Conservation (phyloP, 805 yeast species). For the Ogataea wickerhamii region DNA sequence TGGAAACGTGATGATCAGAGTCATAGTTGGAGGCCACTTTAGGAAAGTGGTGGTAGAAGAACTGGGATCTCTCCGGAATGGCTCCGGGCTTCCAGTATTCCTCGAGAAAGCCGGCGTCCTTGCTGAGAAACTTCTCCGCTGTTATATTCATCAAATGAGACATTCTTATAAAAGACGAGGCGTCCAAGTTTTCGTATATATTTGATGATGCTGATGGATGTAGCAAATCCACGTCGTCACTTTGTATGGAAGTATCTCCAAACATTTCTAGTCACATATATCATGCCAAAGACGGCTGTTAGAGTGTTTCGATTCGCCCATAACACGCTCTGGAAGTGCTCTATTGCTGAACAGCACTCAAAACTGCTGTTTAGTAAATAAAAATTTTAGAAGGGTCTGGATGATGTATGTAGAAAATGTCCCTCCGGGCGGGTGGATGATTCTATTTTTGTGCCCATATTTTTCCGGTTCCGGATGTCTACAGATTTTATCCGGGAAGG, state of each 20-base stretch:
- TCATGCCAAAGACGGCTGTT: not conserved
- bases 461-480: not conserved
- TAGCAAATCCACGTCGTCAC: constrained; percentile 19
- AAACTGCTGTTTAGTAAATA: too few species aligned
- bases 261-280: constrained; percentile 8
- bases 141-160: constrained; percentile 10
- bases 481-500: not conserved
- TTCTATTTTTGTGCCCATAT: not conserved
- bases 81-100: constrained; percentile 28
- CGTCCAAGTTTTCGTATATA: constrained; percentile 4
- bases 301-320: too few species aligned
- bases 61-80: constrained; percentile 26
- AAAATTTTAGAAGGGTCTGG: not conserved
- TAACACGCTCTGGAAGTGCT: too few species aligned
- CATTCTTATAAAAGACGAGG: not conserved
- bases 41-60: constrained; percentile 32
- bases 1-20: constrained; percentile 30
- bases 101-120: constrained; percentile 27
- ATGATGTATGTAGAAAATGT: constrained; percentile 1
- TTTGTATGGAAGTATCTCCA: constrained; percentile 21
- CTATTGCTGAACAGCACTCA: too few species aligned
- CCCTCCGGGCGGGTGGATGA: constrained; percentile 4
- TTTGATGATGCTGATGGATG: constrained; percentile 7
- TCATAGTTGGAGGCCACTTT: constrained; percentile 32
- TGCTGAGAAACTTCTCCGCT: constrained; percentile 19